Evolutionary conservation across 2,329 filamentous ascomycete species (phyloP), one percentile per base, ranked within the genome.

Genomic region (Apiospora kogelbergensis): DNA sequence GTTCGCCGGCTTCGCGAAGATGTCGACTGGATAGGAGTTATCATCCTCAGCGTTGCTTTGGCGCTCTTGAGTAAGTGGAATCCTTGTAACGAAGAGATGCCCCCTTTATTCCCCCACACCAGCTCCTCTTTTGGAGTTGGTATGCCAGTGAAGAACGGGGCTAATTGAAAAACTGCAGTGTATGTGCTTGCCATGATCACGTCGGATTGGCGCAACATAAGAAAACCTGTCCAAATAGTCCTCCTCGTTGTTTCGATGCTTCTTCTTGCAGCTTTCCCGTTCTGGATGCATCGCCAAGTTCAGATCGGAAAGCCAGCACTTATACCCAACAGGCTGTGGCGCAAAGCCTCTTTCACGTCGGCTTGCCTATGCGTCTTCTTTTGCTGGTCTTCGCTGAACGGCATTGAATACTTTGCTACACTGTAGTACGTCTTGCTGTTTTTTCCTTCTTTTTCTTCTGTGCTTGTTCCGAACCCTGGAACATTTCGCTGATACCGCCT

Each of bases 301-400:
- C 68, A 66, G 15, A 65, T 66, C 6, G 37, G 57, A 9, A 70
- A 69, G 13, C 70, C 85, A 22, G 84, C 85, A 3, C 74, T 88
- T 3, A 88, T 90, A 37, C 87, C 87, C 0, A 89, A 89, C 73
- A 83, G 82, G 0, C 76, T 89, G 0, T 89, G 88, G 88, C 80
- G 77, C n/a, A 87, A 88, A 45, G 76, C 76, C 0, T 76, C 82
- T 11, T 89, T 89, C 73, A 84, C 84, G 0, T 79, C 78, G 9
- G 82, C 86, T 24, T 89, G 87, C 71, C 68, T 86, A 15, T 81
- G 78, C 7, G 80, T 85, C 0, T 76, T 83, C 20, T 74, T 85
- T 5, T 77, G 80, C 0, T 82, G 77, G 73, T 82, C 80, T 0
- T 79, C 81, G 5, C 72, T 83, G 42, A 83, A 84, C 65, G 77